Conservation (phyloP, 768 basidiomycete species). For the Lentinula boryana region DNA sequence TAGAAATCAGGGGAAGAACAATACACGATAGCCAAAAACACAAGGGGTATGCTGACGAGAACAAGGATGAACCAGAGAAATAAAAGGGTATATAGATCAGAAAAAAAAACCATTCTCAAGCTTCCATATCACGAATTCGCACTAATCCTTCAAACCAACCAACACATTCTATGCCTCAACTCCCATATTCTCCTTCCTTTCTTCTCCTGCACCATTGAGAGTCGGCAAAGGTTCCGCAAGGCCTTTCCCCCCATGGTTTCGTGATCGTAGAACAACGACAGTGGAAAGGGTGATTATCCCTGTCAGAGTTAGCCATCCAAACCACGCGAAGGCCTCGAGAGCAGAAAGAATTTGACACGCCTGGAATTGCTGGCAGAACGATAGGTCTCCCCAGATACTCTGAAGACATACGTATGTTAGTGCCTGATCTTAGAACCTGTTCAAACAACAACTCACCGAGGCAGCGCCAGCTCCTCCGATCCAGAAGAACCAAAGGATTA, state of each 20-base stretch:
- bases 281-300: neutral
- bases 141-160: too few species aligned
- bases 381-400: neutral
- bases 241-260: neutral
- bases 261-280: neutral
- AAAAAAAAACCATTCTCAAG: too few species aligned
- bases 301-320: neutral
- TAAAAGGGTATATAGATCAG: too few species aligned
- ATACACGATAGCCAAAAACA: too few species aligned
- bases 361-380: conserved; percentile 5
- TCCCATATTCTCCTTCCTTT: neutral
- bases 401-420: neutral
- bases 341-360: conserved; percentile 1
- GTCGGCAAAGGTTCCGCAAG: neutral
- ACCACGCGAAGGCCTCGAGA: neutral
- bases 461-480: conserved; percentile 64
- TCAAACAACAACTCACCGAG: conserved; percentile 39
- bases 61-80: too few species aligned
- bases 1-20: too few species aligned
- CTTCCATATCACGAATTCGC: too few species aligned
- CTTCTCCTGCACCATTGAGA: neutral
- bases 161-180: neutral
- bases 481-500: conserved; percentile 69
- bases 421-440: too few species aligned
- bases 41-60: too few species aligned